Conservation (phyloP, 768 basidiomycete species). For the Lenzites betulinus region DNA sequence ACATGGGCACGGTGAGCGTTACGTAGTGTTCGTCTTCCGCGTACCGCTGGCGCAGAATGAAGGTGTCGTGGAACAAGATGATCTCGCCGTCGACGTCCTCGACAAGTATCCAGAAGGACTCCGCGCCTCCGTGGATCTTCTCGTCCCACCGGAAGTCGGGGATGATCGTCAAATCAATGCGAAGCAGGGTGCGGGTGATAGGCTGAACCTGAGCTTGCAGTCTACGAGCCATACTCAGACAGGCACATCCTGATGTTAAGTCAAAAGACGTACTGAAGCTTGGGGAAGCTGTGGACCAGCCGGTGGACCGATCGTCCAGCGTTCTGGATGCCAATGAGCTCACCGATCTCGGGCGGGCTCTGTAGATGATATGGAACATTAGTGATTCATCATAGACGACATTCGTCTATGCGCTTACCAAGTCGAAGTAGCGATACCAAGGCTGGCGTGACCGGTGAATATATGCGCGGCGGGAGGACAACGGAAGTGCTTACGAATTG, state of each 20-base stretch:
- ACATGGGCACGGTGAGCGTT: slow-evolving; percentile 94
- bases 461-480: not conserved
- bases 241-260: not conserved
- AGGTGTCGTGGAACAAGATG: slow-evolving; percentile 92
- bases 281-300: slow-evolving; percentile 95
- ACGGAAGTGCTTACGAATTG: slow-evolving; percentile 73
- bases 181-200: slow-evolving; percentile 89
- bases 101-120: slow-evolving; percentile 91
- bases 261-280: slow-evolving; percentile 65
- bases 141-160: slow-evolving; percentile 99
- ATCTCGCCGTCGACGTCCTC: slow-evolving; percentile 98
- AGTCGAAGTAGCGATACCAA: slow-evolving; percentile 96
- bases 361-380: slow-evolving; percentile 23
- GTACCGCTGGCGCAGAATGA: slow-evolving; percentile 89
- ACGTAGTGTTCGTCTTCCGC: slow-evolving; percentile 94
- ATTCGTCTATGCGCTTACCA: slow-evolving; percentile 41
- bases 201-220: slow-evolving; percentile 96
- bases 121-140: slow-evolving; percentile 84
- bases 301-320: slow-evolving; percentile 91
- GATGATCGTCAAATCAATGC: slow-evolving; percentile 89
- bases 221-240: slow-evolving; percentile 37
- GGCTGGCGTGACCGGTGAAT: slow-evolving; percentile 50
- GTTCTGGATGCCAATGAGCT: slow-evolving; percentile 91
- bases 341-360: slow-evolving; percentile 89
- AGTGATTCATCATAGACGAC: not conserved